phyloP scores from a whole-genome alignment of 768 basidiomycete genomes.

The Lentinus tigrinus region DNA sequence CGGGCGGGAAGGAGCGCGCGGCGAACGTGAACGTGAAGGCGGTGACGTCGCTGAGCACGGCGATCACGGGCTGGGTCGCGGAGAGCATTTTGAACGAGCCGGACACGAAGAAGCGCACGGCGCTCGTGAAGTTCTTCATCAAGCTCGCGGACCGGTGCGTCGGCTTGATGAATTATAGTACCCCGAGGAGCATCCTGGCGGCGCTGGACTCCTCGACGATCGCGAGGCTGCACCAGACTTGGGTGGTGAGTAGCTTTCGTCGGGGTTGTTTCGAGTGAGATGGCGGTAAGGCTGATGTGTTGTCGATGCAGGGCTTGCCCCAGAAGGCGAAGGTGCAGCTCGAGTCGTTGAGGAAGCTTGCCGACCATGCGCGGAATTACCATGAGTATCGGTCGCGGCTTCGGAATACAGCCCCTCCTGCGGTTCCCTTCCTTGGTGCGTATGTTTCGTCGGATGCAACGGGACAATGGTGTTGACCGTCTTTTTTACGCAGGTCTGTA shows the following conservation, averaged over 20 bases:
- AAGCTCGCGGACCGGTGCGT: constrained; percentile 90
- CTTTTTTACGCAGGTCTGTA: constrained; percentile 58
- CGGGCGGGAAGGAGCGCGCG: constrained; percentile 59
- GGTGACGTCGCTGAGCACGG: constrained; percentile 85
- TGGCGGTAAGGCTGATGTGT: neutral
- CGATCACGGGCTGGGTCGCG: constrained; percentile 94
- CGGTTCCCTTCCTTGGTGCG: constrained; percentile 91
- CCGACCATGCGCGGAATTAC: constrained; percentile 89
- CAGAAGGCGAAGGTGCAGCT: constrained; percentile 82
- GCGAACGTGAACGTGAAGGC: constrained; percentile 74
- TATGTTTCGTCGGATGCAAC: neutral
- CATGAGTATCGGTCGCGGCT: constrained; percentile 87
- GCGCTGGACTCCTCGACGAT: constrained; percentile 96
- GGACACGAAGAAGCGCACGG: constrained; percentile 81
- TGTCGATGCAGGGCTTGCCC: constrained; percentile 60
- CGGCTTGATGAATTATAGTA: constrained; percentile 84
- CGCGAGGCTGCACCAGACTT: constrained; percentile 87
- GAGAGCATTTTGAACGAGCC: constrained; percentile 90
- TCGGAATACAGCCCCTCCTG: constrained; percentile 86
- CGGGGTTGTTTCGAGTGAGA: neutral
- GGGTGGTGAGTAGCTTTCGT: constrained; percentile 64
- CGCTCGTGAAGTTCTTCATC: constrained; percentile 86
- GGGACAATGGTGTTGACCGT: neutral
- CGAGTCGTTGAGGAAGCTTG: constrained; percentile 77
- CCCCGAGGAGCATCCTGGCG: constrained; percentile 87